Evolutionary conservation across 2,329 filamentous ascomycete genomes (phyloP), one percentile per base, ranked within the genome.

Genomic region (Aspergillus sp.): DNA sequence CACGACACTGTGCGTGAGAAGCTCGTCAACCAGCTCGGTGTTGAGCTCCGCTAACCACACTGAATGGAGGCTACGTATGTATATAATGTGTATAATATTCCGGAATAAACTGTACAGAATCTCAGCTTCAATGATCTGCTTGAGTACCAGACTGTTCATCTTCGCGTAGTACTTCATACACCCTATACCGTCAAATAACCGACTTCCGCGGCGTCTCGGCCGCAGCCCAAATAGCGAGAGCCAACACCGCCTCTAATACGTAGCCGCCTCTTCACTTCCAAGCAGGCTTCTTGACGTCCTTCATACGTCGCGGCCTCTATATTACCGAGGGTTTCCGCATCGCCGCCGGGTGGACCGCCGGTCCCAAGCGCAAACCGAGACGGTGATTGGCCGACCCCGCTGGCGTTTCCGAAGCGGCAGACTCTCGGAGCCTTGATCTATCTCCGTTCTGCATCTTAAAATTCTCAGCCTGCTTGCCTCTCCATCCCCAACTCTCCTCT

Each of bases 11-110:
- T 98, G 44, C 79, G 82, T 42, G 68, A 77, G 60, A 82, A 84
- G 62, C 76, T 98, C 61, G 87, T 90, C 3, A 77, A 83, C 59
- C 85, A 85, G 65, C 78, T 96, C 57, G 89, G 89, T 0, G 91
- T 98, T 18, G 89, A 96, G 75, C 78, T 96, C 66, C 83, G 91
- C 72, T 91, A 64, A 71, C 60, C 41, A 12, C 22, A 22, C 36
- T 22, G 36, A 52, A n/a, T 36, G 34, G 6, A 36, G 34, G 34
- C n/a, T 20, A 48, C 41, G 12, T 48, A 44, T 20, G 48, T 34
- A 38, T 57, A 47, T n/a, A 24, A 30, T 50, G 22, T 58, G 56
- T 41, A 52, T 22, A 55, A 47, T 44, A 22, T 52, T 15, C n/a
- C 8, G 9, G 18, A 43, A 48, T 41, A n/a, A 41, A 53, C n/a